Evolutionary conservation across 768 basidiomycete genomes (phyloP).

Genomic region (Russula sp.): DNA sequence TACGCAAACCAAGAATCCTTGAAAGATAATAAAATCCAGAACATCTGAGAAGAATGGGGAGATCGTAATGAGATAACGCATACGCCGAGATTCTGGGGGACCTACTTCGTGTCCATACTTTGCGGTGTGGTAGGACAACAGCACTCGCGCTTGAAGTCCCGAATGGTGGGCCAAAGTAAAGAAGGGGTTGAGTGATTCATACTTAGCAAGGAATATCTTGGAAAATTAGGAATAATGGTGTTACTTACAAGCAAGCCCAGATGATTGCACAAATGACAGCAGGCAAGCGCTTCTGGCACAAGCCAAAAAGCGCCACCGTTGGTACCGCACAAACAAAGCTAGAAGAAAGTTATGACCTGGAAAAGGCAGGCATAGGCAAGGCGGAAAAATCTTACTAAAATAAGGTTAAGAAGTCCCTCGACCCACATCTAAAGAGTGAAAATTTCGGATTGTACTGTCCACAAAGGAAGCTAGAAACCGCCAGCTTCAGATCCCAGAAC

Average conservation of each 20-base stretch:
- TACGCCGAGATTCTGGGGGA: conserved; percentile 9
- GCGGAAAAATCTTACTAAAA: conserved; percentile 37
- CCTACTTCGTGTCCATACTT: conserved; percentile 42
- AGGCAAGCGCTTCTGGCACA: conserved; percentile 64
- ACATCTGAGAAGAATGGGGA: conserved; percentile 41
- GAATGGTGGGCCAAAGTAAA: conserved; percentile 30
- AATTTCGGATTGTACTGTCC: conserved; percentile 40
- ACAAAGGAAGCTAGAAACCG: conserved; percentile 41
- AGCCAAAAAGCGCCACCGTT: conserved; percentile 69
- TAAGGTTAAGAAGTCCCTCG: conserved; percentile 41
- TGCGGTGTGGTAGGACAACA: conserved; percentile 42
- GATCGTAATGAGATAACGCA: conserved; percentile 18
- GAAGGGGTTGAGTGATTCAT: conserved; percentile 42
- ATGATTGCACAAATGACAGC: conserved; percentile 55
- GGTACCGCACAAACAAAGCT: conserved; percentile 44
- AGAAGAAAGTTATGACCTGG: not conserved
- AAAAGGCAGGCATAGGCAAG: conserved; percentile 22
- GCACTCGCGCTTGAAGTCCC: conserved; percentile 37
- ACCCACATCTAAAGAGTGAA: conserved; percentile 43
- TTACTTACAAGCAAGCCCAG: conserved; percentile 43
- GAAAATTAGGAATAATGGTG: not conserved
- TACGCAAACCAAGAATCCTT: conserved; percentile 75
- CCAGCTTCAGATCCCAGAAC: not conserved
- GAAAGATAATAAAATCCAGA: conserved; percentile 74
- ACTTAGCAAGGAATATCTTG: not conserved